Percentiles rank a stretch among this genome's conserved stretches.
phyloP scores from a whole-genome alignment of 148 eudicot species.

The Drosera capensis region DNA sequence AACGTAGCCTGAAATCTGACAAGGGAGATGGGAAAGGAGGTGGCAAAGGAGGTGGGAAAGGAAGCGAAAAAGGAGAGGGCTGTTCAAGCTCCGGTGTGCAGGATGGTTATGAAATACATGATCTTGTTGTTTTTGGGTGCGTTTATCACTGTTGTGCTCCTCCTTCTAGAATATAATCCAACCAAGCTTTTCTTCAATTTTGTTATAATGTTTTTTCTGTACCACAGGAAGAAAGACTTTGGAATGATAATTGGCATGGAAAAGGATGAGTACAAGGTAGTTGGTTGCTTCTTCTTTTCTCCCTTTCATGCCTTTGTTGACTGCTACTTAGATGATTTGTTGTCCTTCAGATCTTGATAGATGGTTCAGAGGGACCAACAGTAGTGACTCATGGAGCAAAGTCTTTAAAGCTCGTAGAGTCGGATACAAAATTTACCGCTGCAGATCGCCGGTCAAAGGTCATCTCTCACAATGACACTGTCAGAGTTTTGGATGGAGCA shows the following conservation, averaged over 20 bases:
- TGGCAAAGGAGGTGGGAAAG: constrained; percentile 48
- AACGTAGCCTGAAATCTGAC: constrained; percentile 10
- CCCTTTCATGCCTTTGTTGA: background rate
- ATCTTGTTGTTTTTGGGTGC: constrained; percentile 79
- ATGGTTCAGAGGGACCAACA: constrained; percentile 51
- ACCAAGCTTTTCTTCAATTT: constrained; percentile 2
- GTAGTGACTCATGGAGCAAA: constrained; percentile 31
- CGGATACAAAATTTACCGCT: constrained; percentile 70
- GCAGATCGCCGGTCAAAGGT: constrained; percentile 58
- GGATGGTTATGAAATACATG: constrained; percentile 56
- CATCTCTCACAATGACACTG: constrained; percentile 47
- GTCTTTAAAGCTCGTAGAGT: constrained; percentile 44
- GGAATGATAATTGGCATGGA: constrained; percentile 75
- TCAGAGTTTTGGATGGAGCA: constrained; percentile 63
- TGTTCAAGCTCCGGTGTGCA: constrained; percentile 41
- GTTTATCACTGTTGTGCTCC: constrained; percentile 5
- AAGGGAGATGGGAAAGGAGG: constrained; percentile 66
- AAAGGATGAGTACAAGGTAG: constrained; percentile 86
- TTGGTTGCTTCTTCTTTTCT: background rate
- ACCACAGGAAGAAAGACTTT: constrained; percentile 66
- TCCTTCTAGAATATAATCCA: constrained; percentile 2
- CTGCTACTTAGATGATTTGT: constrained; percentile 4
- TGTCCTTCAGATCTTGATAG: constrained; percentile 47
- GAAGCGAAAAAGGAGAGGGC: constrained; percentile 65
- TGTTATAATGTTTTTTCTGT: constrained; percentile 1